These are phyloP conservation scores for Cryptosporidium sp. DNA, from an alignment of 169 alveolate species.

Conservation along the genomic window DNA sequence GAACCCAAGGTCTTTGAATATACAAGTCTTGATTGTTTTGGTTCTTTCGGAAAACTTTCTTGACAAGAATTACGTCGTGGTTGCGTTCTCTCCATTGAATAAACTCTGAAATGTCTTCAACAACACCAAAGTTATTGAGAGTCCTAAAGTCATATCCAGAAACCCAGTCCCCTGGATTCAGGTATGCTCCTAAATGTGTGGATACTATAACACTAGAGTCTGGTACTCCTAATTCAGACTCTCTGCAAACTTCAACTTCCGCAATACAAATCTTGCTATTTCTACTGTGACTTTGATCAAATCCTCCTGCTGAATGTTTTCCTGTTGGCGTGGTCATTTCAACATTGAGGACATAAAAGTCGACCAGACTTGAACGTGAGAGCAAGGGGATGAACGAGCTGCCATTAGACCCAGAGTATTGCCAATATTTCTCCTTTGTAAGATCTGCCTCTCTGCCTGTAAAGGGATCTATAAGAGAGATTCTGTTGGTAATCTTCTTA, in stretches of 20 bases:
- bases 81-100: constrained; percentile 52
- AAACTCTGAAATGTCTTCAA: constrained; percentile 53
- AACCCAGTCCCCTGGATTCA: constrained; percentile 88
- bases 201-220: constrained; percentile 80
- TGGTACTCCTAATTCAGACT: constrained; percentile 74
- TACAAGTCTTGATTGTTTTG: constrained; percentile 67
- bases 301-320: not conserved
- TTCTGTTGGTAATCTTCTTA: constrained; percentile 84
- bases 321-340: not conserved
- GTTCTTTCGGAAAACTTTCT: constrained; percentile 78
- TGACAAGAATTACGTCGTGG: constrained; percentile 87
- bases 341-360: constrained; percentile 65
- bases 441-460: constrained; percentile 87
- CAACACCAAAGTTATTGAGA: constrained; percentile 71
- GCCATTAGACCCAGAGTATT: constrained; percentile 79
- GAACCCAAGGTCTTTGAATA: constrained; percentile 76
- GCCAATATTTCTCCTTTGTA: constrained; percentile 87
- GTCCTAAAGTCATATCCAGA: constrained; percentile 88
- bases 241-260: constrained; percentile 72
- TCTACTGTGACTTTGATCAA: not conserved
- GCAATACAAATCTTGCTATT: constrained; percentile 24
- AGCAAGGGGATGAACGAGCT: constrained; percentile 34
- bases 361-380: constrained; percentile 59
- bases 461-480: constrained; percentile 88
- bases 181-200: constrained; percentile 88